Percentiles rank a stretch among this genome's conserved stretches.
Conservation (phyloP, 371 early-diverging fungal genomes). For the Thermomucor indicae-seudaticae region DNA sequence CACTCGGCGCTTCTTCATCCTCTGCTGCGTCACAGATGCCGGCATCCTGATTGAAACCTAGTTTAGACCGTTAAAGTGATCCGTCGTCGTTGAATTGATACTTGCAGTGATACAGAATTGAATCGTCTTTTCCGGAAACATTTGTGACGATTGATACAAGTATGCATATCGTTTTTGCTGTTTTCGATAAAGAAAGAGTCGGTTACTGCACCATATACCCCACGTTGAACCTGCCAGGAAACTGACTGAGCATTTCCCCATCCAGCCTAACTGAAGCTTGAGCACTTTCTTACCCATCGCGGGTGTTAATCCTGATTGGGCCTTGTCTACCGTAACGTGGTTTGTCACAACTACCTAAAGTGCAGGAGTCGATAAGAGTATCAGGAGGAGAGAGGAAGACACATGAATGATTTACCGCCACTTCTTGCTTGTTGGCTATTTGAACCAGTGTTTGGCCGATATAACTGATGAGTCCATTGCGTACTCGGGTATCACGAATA, state of each 20-base stretch:
- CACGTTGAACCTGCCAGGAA: not conserved
- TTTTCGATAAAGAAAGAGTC: slow-evolving; percentile 12
- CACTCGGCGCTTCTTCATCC: not conserved
- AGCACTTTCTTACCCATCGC: slow-evolving; percentile 3
- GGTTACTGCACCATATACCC: slow-evolving; percentile 9
- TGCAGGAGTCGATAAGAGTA: not conserved
- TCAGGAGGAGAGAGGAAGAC: not conserved
- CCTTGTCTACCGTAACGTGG: slow-evolving; percentile 7
- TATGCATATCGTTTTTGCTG: slow-evolving; percentile 4
- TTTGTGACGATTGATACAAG: slow-evolving; percentile 5
- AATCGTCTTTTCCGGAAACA: not conserved
- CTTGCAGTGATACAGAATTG: slow-evolving; percentile 10
- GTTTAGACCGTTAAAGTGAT: not conserved
- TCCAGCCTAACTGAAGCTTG: not conserved
- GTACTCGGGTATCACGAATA: slow-evolving; percentile 34
- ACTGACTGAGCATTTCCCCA: not conserved
- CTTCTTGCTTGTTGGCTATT: slow-evolving; percentile 48
- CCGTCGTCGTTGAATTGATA: not conserved
- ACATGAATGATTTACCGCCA: slow-evolving; percentile 27
- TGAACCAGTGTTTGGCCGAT: slow-evolving; percentile 43
- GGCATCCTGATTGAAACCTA: not conserved
- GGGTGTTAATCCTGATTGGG: slow-evolving; percentile 9
- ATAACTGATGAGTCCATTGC: slow-evolving; percentile 40
- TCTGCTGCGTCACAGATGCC: not conserved
- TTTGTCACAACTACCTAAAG: slow-evolving; percentile 10